A percentile compares a stretch with the other conserved stretches of the same genome.
Evolutionary conservation across 2,329 filamentous ascomycete genomes (phyloP).

Genomic region (Huntiella savannae): DNA sequence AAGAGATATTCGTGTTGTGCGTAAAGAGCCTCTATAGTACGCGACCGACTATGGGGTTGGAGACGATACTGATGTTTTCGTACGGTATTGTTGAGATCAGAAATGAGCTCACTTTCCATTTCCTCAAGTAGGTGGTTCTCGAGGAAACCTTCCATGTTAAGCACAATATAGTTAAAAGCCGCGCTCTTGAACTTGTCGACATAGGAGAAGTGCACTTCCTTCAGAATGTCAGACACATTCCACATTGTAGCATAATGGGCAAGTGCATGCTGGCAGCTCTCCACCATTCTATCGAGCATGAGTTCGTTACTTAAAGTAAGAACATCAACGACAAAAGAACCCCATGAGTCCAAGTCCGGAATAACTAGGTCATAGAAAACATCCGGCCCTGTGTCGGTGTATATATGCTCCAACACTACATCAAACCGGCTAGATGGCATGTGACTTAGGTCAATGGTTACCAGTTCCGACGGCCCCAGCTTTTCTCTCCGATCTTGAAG

Average conservation of each 20-base stretch:
- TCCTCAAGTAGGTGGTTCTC: slow-evolving; percentile 77
- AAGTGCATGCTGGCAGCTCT: slow-evolving; percentile 71
- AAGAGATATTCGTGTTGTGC: slow-evolving; percentile 44
- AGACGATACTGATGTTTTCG: slow-evolving; percentile 71
- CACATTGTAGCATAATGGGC: slow-evolving; percentile 70
- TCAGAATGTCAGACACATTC: slow-evolving; percentile 71
- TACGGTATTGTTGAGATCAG: slow-evolving; percentile 63
- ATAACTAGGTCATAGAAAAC: slow-evolving; percentile 63
- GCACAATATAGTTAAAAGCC: slow-evolving; percentile 73
- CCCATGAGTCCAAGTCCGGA: slow-evolving; percentile 59
- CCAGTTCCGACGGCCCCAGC: slow-evolving; percentile 17
- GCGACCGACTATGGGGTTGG: slow-evolving; percentile 63
- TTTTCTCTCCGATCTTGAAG: slow-evolving; percentile 44
- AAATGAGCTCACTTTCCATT: slow-evolving; percentile 64
- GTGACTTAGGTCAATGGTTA: slow-evolving; percentile 68
- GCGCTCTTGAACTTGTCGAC: slow-evolving; percentile 75
- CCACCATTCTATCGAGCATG: slow-evolving; percentile 80
- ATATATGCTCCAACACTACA: slow-evolving; percentile 64
- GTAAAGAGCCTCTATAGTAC: slow-evolving; percentile 38
- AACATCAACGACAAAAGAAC: slow-evolving; percentile 79
- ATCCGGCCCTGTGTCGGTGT: slow-evolving; percentile 62
- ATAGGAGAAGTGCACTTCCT: slow-evolving; percentile 67
- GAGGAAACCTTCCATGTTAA: slow-evolving; percentile 80
- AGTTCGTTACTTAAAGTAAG: slow-evolving; percentile 81
- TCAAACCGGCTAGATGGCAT: slow-evolving; percentile 54